Evolutionary conservation across 257 asterid genomes (phyloP).

Genomic region (Gentiana macrophylla): DNA sequence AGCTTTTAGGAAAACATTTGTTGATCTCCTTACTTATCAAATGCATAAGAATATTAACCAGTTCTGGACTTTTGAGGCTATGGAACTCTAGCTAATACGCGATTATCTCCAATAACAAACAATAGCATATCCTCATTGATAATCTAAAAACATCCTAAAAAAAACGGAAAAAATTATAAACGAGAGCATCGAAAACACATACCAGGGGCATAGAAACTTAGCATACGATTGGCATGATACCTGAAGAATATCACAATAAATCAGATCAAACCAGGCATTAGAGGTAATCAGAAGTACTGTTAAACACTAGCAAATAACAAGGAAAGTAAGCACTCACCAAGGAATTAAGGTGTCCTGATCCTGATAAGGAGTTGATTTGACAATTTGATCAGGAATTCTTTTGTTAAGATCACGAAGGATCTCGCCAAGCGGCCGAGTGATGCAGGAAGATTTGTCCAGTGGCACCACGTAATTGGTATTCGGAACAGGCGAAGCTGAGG

Average conservation of each 20-base stretch:
- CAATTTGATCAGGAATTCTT: constrained; percentile 82
- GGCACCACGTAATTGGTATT: constrained; percentile 88
- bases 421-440: constrained; percentile 91
- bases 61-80: no score
- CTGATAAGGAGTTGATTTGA: constrained; percentile 28
- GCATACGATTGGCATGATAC: constrained; percentile 97
- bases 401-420: constrained; percentile 89
- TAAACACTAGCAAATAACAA: background rate
- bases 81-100: no score
- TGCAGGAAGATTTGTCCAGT: constrained; percentile 65
- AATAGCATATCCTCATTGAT: no score
- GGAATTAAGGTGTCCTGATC: constrained; percentile 49
- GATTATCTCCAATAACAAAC: no score
- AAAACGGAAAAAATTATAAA: background rate
- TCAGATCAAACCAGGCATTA: background rate
- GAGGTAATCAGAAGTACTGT: background rate
- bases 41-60: no score
- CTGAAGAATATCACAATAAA: constrained; percentile 16
- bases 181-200: constrained; percentile 6
- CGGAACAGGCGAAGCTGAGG: constrained; percentile 36
- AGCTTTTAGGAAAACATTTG: background rate
- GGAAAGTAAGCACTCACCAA: constrained; percentile 32
- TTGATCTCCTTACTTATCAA: background rate
- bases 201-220: constrained; percentile 99
- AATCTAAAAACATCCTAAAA: no score